These are phyloP conservation scores for Aspergillus intermedius DNA, from an alignment of 2,329 filamentous ascomycete species.

Conservation along the genomic window DNA sequence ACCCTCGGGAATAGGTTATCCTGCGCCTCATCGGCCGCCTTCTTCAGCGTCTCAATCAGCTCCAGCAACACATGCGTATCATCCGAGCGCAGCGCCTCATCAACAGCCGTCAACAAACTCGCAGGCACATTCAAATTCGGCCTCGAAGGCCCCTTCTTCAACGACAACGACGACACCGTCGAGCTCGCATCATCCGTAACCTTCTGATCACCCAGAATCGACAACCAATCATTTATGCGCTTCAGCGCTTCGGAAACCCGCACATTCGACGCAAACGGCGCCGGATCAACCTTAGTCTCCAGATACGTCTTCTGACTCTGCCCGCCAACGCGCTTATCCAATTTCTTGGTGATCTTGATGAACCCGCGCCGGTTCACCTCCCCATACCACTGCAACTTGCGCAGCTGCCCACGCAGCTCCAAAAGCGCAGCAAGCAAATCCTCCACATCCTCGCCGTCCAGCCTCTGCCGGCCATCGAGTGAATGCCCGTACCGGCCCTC, in stretches of 20 bases:
- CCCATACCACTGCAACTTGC: slow-evolving; percentile 95
- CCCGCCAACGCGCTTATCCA: slow-evolving; percentile 85
- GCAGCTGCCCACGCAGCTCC: slow-evolving; percentile 76
- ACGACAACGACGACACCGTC: slow-evolving; percentile 59
- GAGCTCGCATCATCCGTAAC: slow-evolving; percentile 69
- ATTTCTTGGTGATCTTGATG: slow-evolving; percentile 97
- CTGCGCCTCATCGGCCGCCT: slow-evolving; percentile 48
- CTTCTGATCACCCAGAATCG: slow-evolving; percentile 69
- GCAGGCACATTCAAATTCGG: slow-evolving; percentile 66
- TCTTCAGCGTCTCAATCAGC: slow-evolving; percentile 53
- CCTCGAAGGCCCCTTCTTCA: slow-evolving; percentile 70
- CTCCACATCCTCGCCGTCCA: slow-evolving; percentile 84
- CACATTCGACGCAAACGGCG: slow-evolving; percentile 74
- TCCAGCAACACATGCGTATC: slow-evolving; percentile 37
- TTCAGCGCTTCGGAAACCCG: slow-evolving; percentile 54
- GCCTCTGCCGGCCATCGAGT: slow-evolving; percentile 60
- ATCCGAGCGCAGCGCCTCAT: slow-evolving; percentile 36
- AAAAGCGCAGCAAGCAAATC: slow-evolving; percentile 86
- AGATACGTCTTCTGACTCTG: slow-evolving; percentile 80
- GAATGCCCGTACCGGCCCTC: slow-evolving; percentile 79
- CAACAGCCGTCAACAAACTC: slow-evolving; percentile 40
- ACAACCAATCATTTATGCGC: slow-evolving; percentile 85
- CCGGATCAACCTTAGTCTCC: slow-evolving; percentile 81
- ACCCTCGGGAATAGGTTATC: slow-evolving; percentile 64
- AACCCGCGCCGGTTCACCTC: slow-evolving; percentile 95